Evolutionary conservation across 352 stramenopile genomes (phyloP), one percentile per base, ranked within the genome.

Genomic region (Aphanomyces euteiches): DNA sequence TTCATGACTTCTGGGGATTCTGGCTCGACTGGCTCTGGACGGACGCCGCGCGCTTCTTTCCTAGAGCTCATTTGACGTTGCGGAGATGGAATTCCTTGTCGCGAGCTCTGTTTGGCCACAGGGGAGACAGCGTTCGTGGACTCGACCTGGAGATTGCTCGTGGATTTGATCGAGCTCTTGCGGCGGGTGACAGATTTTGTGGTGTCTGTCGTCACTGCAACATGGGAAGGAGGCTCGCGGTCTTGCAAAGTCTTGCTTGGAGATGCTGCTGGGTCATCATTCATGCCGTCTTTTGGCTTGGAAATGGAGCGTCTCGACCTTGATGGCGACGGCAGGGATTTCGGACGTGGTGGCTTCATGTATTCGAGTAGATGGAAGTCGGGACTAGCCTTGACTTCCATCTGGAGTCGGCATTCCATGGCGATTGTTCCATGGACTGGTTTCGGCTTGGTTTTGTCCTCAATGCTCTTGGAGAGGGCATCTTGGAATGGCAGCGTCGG

Each of bases 301-400:
- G 39, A 38, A n/a, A n/a, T 66, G 15, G 17, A 19, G 13, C 50
- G 50, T 58, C 50, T 21, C 1, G 10, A 28, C 17, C 15, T 58
- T 58, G 17, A 36, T 58, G 28, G 8, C 15, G 50, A 19, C 15
- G 50, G 50, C 8, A 10, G 15, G 8, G 15, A 17, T 58, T 58
- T 28, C 28, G 1, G 28, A 28, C 1, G 28, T 28, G 28, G 28
- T 28, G 28, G 15, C 15, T 13, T 36, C 59, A 67, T 67, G 59
- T 67, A 67, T 39, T 67, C 38, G 28, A 56, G 38, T n/a, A 67
- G 43, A 56, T 67, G 59, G 17, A 67, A 45, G 4, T 37, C 7
- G 8, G 41, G 56, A 15, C 45, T 38, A 34, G 56, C n/a, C 12
- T 15, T 3, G 3, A 63, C 34, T 17, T 21, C 56, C 13, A 63